Evolutionary conservation across 495 filamentous ascomycete species (phyloP).

Genomic region (Xylaria cubensis): DNA sequence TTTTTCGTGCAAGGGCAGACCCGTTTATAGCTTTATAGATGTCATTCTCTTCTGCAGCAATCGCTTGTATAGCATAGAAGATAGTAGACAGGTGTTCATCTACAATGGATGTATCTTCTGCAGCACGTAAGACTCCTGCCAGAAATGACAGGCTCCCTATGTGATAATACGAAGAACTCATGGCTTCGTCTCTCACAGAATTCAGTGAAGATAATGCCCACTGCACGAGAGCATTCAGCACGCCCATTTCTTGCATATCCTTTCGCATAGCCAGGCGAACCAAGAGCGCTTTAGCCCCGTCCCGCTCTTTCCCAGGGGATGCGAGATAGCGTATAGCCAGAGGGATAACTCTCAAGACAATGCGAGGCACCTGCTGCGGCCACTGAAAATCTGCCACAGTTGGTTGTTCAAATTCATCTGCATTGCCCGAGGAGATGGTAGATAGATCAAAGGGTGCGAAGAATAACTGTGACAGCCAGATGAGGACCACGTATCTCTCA

Average conservation of each 20-base stretch:
- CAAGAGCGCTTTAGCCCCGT: slow-evolving; percentile 82
- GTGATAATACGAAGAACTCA: slow-evolving; percentile 55
- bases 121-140: slow-evolving; percentile 67
- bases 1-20: slow-evolving; percentile 79
- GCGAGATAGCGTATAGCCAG: slow-evolving; percentile 74
- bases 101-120: slow-evolving; percentile 59
- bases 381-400: slow-evolving; percentile 50
- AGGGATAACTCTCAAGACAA: slow-evolving; percentile 72
- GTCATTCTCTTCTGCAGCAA: slow-evolving; percentile 47
- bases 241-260: slow-evolving; percentile 83
- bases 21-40: slow-evolving; percentile 58
- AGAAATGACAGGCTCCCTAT: slow-evolving; percentile 83
- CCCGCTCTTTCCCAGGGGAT: slow-evolving; percentile 81
- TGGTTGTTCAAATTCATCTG: slow-evolving; percentile 44
- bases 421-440: slow-evolving; percentile 73
- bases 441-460: slow-evolving; percentile 92
- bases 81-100: slow-evolving; percentile 52
- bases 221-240: slow-evolving; percentile 67
- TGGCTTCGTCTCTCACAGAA: slow-evolving; percentile 37
- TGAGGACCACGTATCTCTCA: slow-evolving; percentile 83
- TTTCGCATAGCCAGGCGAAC: slow-evolving; percentile 79
- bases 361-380: slow-evolving; percentile 65
- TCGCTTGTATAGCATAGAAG: slow-evolving; percentile 57
- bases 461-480: slow-evolving; percentile 93
- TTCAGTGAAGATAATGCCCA: slow-evolving; percentile 70